Conservation (phyloP, 768 basidiomycete species). For the Lenzites betulinus region DNA sequence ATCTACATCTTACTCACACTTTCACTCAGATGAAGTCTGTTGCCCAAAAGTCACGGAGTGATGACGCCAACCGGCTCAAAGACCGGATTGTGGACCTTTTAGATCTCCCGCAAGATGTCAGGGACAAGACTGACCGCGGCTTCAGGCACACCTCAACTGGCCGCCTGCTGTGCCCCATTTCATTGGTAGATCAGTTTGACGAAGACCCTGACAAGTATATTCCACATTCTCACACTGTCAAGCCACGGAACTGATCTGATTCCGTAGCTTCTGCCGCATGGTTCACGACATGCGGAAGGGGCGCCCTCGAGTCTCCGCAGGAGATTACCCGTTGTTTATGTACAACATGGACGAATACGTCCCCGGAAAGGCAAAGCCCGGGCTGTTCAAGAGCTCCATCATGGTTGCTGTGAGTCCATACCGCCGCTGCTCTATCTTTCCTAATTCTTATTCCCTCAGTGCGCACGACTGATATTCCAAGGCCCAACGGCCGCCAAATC, state of each 20-base stretch:
- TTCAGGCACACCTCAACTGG: not conserved
- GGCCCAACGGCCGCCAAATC: not conserved
- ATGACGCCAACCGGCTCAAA: not conserved
- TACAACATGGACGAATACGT: not conserved
- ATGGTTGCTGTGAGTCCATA: not conserved
- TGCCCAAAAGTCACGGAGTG: not conserved
- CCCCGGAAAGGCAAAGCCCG: not conserved
- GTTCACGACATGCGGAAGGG: no score
- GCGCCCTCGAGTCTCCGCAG: no score
- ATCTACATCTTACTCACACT: not conserved
- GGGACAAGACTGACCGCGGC: not conserved
- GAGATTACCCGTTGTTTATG: not conserved
- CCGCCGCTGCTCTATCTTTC: not conserved
- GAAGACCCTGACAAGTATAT: not conserved
- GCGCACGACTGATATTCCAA: no score
- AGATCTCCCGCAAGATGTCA: not conserved
- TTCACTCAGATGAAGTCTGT: not conserved
- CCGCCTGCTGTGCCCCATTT: not conserved
- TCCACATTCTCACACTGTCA: no score
- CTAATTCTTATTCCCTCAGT: not conserved
- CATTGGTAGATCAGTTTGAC: not conserved
- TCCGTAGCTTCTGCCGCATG: no score
- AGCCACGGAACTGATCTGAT: no score
- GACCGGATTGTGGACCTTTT: not conserved
- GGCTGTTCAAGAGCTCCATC: not conserved